A percentile compares a stretch with the other conserved stretches of the same genome.
Conservation (phyloP, 495 filamentous ascomycete genomes). For the Podospora pseudoanserina region DNA sequence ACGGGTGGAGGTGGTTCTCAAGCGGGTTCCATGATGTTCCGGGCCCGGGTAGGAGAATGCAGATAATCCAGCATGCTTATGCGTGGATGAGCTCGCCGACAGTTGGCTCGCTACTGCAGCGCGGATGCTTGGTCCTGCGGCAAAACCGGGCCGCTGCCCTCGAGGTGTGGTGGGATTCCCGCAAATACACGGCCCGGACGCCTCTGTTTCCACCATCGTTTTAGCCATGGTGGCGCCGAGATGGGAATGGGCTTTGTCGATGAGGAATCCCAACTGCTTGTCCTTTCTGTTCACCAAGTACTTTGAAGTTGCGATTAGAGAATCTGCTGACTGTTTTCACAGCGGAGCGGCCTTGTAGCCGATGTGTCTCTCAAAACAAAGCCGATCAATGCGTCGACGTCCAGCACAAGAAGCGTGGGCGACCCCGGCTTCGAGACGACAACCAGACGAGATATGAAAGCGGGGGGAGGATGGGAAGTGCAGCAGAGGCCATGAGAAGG, state of each 20-base stretch:
- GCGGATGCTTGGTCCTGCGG: conserved; percentile 22
- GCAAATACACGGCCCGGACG: conserved; percentile 17
- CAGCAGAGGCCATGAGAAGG: conserved; percentile 43
- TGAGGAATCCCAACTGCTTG: neutral
- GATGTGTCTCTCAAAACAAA: conserved; percentile 59
- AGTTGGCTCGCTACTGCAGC: conserved; percentile 24
- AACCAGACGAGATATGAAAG: conserved; percentile 53
- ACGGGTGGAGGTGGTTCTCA: conserved; percentile 30
- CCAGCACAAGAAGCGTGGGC: conserved; percentile 91
- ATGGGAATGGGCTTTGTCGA: conserved; percentile 23
- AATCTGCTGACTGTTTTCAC: conserved; percentile 27
- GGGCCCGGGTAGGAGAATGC: conserved; percentile 16
- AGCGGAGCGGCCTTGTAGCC: conserved; percentile 61
- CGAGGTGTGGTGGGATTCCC: conserved; percentile 23
- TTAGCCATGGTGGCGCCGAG: conserved; percentile 23
- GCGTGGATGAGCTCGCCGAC: conserved; percentile 20
- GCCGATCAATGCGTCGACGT: conserved; percentile 91
- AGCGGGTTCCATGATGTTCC: conserved; percentile 29
- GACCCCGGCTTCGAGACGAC: conserved; percentile 88
- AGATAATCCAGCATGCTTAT: conserved; percentile 15
- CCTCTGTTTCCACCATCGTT: conserved; percentile 11
- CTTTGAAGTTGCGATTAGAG: neutral
- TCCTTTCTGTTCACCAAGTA: neutral
- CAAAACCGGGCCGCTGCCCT: conserved; percentile 31
- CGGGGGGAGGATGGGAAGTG: conserved; percentile 40